These are phyloP conservation scores for Alternaria sp. DNA, from an alignment of 2,329 filamentous ascomycete species.

Conservation along the genomic window DNA sequence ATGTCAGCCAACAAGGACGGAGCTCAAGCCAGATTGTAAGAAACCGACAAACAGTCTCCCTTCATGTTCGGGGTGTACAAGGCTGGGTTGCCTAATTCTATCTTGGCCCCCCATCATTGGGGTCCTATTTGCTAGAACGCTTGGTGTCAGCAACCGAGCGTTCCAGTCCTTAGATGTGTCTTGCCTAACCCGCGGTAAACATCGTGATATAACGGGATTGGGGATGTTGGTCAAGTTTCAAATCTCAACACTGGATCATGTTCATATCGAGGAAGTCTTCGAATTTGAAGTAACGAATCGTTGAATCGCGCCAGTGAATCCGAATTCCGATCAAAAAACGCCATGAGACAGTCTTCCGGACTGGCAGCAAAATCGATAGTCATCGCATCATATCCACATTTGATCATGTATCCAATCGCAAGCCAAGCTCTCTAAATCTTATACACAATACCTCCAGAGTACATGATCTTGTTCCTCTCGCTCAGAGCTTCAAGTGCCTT, in stretches of 20 bases:
- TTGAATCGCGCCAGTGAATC: neutral
- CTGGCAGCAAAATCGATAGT: neutral
- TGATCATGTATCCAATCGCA: neutral
- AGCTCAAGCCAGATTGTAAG: neutral
- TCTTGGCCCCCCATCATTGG: neutral
- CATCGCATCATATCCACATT: neutral
- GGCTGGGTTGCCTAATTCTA: neutral
- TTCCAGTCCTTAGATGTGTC: neutral
- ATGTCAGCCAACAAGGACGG: neutral
- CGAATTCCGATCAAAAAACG: neutral
- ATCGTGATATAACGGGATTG: too few relatives aligned
- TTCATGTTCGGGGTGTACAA: neutral
- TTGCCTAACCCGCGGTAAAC: neutral
- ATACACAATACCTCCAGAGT: slow-evolving; percentile 56
- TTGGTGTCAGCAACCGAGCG: neutral
- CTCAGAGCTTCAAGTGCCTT: slow-evolving; percentile 81
- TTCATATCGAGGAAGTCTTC: neutral
- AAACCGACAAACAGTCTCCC: neutral
- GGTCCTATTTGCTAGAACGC: neutral
- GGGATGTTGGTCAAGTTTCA: too few relatives aligned
- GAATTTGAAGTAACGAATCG: neutral
- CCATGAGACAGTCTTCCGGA: neutral
- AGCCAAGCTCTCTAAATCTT: slow-evolving; percentile 45
- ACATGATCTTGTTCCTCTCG: slow-evolving; percentile 87
- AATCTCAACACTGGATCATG: neutral